Evolutionary conservation across 805 yeast genomes (phyloP).

Genomic region (Candida manassasensis): DNA sequence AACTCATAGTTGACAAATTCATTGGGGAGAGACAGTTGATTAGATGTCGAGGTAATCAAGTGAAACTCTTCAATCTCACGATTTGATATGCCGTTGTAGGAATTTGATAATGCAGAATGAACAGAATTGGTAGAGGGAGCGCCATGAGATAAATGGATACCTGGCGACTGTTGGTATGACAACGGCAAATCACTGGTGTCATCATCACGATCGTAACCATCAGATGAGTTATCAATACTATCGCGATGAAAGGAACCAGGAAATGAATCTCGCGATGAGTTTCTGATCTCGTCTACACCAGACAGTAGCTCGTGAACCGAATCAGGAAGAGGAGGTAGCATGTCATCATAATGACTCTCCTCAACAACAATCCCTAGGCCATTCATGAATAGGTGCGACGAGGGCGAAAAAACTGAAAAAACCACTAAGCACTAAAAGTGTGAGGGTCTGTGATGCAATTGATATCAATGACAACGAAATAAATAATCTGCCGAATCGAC

Average conservation of each 20-base stretch:
- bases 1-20: conserved; percentile 12
- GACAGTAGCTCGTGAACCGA: not conserved
- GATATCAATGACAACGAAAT: too few relatives aligned
- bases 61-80: not conserved
- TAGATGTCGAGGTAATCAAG: not conserved
- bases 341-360: conserved; percentile 16
- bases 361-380: conserved; percentile 33
- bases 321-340: conserved; percentile 25
- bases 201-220: conserved; percentile 10
- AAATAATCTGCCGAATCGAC: too few relatives aligned
- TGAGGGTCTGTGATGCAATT: too few relatives aligned
- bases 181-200: not conserved
- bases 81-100: not conserved
- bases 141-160: not conserved
- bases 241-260: too few relatives aligned
- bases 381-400: conserved; percentile 7
- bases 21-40: not conserved
- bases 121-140: not conserved
- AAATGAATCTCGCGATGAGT: too few relatives aligned
- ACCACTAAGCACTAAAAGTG: too few relatives aligned
- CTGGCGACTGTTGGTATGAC: not conserved
- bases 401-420: too few relatives aligned
- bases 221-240: conserved; percentile 8
- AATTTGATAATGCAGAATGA: not conserved
- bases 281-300: not conserved